Evolutionary conservation across 371 early-diverging fungal species (phyloP), one percentile per base, ranked within the genome.

Genomic region (Umbelopsis sp.): DNA sequence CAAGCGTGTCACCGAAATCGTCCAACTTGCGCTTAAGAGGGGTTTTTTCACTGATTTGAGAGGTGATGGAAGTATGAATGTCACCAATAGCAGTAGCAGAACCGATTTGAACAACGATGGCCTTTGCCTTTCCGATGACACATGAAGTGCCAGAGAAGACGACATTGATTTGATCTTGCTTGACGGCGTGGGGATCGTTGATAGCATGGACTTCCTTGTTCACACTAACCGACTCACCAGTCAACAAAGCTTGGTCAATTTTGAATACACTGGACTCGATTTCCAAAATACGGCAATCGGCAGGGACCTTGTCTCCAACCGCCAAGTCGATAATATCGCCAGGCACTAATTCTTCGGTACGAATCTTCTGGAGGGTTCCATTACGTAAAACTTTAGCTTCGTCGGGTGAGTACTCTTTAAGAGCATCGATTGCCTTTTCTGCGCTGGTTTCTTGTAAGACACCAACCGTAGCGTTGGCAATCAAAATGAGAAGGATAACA

Each of bases 401-500:
- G 79, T 97, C 97, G 38, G 98, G 97, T 24, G 97, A 92, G 79
- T 96, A 97, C 75, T 96, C 93, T 69, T 91, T 91, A 64, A 99
- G 82, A 24, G 98, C 97, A 78, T 97, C 96, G 72, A 99, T 97
- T 38, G 98, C 98, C 72, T 94, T 92, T 79, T 97, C 98, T 20
- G 99, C 99, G 65, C 94, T 97, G 4, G 89, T 84, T 80, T 99
- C 99, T 81, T 99, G 97, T 41, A 97, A 81, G 16, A 98, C 97
- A 62, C 99, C 99, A 44, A 99, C 97, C 10, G 93, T 91, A 4
- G 99, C 98, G 74, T 99, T 99, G 62, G 97, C 97, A 76, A 99
- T 94, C 71, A 99, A 81, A 73, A 99, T 98, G 48, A 99, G 82
- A 69, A 98, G 80, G 72, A 99, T 97, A 44, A 99, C 99, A 65